Conservation (phyloP, 192 early-diverging fungal genomes). For the Umbelopsis sp. region DNA sequence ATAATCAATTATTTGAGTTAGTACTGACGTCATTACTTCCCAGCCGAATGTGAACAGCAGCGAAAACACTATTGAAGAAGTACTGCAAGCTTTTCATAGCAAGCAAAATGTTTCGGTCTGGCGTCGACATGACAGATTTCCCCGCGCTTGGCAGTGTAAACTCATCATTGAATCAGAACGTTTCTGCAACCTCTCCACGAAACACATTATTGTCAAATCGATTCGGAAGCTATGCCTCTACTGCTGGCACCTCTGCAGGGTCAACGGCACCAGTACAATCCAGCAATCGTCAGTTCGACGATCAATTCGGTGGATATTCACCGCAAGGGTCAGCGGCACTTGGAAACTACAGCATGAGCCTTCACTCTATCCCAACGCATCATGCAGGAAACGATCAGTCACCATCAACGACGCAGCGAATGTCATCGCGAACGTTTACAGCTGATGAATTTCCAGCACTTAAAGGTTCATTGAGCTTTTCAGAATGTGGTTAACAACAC, state of each 20-base stretch:
- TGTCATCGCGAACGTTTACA: constrained; percentile 34
- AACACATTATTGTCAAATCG: constrained; percentile 23
- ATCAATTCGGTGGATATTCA: constrained; percentile 14
- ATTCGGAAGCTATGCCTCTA: constrained; percentile 35
- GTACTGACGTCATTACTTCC: neutral
- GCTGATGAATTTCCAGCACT: constrained; percentile 41
- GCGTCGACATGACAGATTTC: constrained; percentile 39
- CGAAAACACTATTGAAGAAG: neutral
- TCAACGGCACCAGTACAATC: constrained; percentile 7
- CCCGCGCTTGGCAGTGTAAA: constrained; percentile 35
- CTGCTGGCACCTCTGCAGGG: constrained; percentile 24
- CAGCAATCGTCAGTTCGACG: constrained; percentile 4
- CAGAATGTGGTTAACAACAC: constrained; percentile 1
- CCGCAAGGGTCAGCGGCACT: constrained; percentile 11
- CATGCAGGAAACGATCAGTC: constrained; percentile 13
- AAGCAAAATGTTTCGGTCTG: constrained; percentile 36
- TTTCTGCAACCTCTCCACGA: constrained; percentile 12
- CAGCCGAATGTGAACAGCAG: neutral
- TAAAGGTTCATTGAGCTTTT: constrained; percentile 25
- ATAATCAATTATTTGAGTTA: neutral
- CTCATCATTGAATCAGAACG: constrained; percentile 15
- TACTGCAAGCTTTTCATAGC: neutral
- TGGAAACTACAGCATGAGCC: neutral
- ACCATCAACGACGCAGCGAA: constrained; percentile 7
- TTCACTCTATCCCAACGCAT: constrained; percentile 14